phyloP scores from a whole-genome alignment of 805 yeast species.

The Kodamaea kaohsiungensis region DNA sequence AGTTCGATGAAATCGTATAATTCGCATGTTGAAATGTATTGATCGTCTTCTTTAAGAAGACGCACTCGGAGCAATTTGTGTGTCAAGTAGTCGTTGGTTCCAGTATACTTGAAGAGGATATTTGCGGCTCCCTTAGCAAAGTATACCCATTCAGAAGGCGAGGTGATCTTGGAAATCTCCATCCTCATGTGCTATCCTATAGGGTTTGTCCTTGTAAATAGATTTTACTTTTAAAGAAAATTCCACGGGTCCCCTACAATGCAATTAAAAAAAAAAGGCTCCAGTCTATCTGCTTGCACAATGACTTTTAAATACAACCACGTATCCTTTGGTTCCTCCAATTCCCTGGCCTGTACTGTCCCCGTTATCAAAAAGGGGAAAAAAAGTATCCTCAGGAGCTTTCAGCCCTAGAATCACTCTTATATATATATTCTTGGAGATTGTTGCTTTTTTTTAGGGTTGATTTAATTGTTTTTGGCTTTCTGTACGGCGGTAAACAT shows the following conservation, averaged over 20 bases:
- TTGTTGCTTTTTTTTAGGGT: conserved; percentile 4
- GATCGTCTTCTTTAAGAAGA: conserved; percentile 33
- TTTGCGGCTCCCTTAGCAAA: conserved; percentile 53
- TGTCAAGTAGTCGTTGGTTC: conserved; percentile 29
- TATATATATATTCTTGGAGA: not conserved
- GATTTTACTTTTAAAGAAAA: not conserved
- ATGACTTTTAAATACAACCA: not conserved
- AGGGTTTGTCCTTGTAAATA: too few relatives aligned
- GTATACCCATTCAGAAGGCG: conserved; percentile 41
- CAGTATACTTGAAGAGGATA: conserved; percentile 43
- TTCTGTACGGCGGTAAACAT: not conserved
- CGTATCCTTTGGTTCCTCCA: not conserved
- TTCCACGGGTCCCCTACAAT: not conserved
- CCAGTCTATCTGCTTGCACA: not conserved
- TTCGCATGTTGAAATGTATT: conserved; percentile 40
- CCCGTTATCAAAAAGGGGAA: not conserved
- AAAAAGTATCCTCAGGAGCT: not conserved
- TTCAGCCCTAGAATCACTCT: not conserved
- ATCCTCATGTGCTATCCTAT: conserved; percentile 14
- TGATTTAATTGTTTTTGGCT: conserved; percentile 3
- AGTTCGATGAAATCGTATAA: conserved; percentile 41
- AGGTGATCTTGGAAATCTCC: conserved; percentile 38
- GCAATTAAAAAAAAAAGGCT: not conserved
- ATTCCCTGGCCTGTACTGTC: not conserved
- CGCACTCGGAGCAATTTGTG: conserved; percentile 42